Evolutionary conservation across 2,329 filamentous ascomycete genomes (phyloP).

Genomic region (Ilyonectria mors-panacis): DNA sequence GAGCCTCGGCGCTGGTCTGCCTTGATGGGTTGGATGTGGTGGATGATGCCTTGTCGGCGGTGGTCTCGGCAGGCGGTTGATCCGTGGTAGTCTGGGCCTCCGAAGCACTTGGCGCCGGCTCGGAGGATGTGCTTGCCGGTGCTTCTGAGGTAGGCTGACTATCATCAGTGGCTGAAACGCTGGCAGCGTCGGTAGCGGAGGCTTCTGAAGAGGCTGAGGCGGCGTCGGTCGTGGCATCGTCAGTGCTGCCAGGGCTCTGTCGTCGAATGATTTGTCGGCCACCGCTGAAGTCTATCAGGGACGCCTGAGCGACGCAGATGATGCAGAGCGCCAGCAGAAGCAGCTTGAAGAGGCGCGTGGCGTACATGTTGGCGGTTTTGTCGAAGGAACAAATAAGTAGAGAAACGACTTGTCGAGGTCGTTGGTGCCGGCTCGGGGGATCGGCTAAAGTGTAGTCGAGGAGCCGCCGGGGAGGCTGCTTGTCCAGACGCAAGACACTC

Average conservation of each 20-base stretch:
- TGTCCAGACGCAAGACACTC: slow-evolving; percentile 1
- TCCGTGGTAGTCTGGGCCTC: slow-evolving; percentile 6
- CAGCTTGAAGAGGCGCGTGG: slow-evolving; percentile 61
- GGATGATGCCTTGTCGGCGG: not conserved
- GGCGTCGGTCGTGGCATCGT: slow-evolving; percentile 29
- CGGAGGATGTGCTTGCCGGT: slow-evolving; percentile 1
- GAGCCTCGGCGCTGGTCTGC: slow-evolving; percentile 27
- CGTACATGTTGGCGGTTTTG: slow-evolving; percentile 59
- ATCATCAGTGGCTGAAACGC: not conserved
- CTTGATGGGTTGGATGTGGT: not conserved
- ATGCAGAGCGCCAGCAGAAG: slow-evolving; percentile 66
- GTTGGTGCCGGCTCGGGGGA: slow-evolving; percentile 5
- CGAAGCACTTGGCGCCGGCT: slow-evolving; percentile 4
- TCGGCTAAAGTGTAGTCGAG: slow-evolving; percentile 6
- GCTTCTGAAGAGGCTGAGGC: slow-evolving; percentile 27
- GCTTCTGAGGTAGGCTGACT: slow-evolving; percentile 1
- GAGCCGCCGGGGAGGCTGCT: slow-evolving; percentile 4
- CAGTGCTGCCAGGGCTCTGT: slow-evolving; percentile 38
- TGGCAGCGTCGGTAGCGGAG: slow-evolving; percentile 1
- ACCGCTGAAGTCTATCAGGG: slow-evolving; percentile 47
- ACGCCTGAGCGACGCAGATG: slow-evolving; percentile 62
- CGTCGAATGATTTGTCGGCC: slow-evolving; percentile 40
- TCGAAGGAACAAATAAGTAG: not conserved
- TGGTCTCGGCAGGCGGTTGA: slow-evolving; percentile 16
- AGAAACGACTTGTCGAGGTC: slow-evolving; percentile 4